Conservation (phyloP, 202 grass and related monocot species). For the Panicum hallii region DNA sequence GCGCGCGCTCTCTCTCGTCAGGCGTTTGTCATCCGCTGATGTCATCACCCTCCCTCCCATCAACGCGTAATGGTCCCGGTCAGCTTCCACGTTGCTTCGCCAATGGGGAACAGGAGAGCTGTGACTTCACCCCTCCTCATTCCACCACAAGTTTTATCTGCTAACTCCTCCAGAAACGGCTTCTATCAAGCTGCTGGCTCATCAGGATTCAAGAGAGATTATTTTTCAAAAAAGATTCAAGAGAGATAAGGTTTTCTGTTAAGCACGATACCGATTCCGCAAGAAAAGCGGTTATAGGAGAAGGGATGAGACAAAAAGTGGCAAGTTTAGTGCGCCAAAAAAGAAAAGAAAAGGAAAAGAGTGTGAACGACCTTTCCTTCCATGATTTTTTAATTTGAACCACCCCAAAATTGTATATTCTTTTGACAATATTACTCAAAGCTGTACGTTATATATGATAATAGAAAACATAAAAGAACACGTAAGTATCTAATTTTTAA, state of each 20-base stretch:
- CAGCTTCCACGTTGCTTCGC: conserved; percentile 2
- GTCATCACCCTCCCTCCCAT: not conserved
- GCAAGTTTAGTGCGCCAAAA: not conserved
- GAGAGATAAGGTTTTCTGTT: not conserved
- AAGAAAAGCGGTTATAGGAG: not conserved
- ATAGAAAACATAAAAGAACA: not conserved
- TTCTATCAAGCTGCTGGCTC: not conserved
- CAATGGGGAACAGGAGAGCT: not conserved
- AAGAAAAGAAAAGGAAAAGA: no score
- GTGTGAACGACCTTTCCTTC: not conserved
- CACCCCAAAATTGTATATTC: not conserved
- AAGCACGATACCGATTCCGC: not conserved
- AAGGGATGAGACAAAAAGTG: not conserved
- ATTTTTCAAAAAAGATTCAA: no score
- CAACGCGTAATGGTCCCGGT: not conserved
- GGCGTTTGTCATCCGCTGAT: not conserved
- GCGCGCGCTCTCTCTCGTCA: not conserved
- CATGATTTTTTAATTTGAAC: not conserved
- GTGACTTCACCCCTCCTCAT: not conserved
- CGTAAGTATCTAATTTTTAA: not conserved
- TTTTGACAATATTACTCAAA: not conserved
- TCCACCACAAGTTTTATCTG: not conserved
- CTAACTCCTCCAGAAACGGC: not conserved
- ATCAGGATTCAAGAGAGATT: no score
- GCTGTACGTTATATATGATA: not conserved